phyloP scores from a whole-genome alignment of 2,329 filamentous ascomycete genomes.

The Clarireedia homoeocarpa region DNA sequence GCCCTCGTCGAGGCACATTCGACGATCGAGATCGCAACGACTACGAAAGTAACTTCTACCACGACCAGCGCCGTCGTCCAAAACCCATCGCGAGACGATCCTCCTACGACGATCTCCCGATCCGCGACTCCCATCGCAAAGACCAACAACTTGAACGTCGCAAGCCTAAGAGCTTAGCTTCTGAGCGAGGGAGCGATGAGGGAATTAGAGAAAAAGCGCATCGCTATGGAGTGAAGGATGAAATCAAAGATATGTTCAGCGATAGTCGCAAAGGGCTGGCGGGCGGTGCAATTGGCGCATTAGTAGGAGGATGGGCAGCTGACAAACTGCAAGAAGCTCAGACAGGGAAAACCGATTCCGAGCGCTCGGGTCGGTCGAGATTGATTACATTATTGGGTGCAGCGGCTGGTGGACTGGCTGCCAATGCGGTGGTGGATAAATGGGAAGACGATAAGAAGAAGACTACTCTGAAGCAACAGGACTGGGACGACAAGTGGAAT shows the following conservation, averaged over 20 bases:
- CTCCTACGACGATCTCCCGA: conserved; percentile 4
- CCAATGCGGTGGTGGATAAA: conserved; percentile 21
- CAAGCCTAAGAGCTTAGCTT: background rate
- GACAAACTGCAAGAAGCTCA: conserved; percentile 16
- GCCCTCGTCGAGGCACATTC: background rate
- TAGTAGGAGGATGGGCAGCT: conserved; percentile 23
- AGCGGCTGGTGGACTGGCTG: conserved; percentile 21
- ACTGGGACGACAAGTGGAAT: conserved; percentile 6
- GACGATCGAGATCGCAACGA: background rate
- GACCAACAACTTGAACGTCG: background rate
- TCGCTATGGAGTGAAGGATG: conserved; percentile 14
- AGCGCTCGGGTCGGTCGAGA: conserved; percentile 9
- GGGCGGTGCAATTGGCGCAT: conserved; percentile 19
- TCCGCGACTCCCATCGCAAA: background rate
- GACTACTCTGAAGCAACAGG: conserved; percentile 8
- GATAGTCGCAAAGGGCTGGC: conserved; percentile 15
- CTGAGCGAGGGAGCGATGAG: background rate
- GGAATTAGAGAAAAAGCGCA: background rate
- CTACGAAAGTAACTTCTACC: background rate
- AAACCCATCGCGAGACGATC: background rate
- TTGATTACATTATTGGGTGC: conserved; percentile 23
- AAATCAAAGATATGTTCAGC: conserved; percentile 18
- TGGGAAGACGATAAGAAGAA: conserved; percentile 18
- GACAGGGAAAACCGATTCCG: conserved; percentile 11
- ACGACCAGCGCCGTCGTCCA: background rate